Conservation (phyloP, 306 rosid species). For the Cucumis cinereus region DNA sequence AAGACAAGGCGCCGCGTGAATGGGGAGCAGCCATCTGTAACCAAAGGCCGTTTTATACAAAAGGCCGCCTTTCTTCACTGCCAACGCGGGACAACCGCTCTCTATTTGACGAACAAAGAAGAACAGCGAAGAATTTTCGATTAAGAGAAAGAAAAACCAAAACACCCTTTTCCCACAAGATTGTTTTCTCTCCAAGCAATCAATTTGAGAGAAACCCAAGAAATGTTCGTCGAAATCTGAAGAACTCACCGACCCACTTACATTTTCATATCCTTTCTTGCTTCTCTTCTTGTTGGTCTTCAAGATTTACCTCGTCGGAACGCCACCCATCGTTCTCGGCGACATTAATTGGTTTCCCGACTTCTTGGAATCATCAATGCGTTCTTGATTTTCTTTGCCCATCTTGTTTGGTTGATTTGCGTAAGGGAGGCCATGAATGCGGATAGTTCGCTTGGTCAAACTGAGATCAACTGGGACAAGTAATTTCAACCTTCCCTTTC, state of each 20-base stretch:
- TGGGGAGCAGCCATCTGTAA: background rate
- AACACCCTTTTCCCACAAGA: slow-evolving; percentile 7
- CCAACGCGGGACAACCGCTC: background rate
- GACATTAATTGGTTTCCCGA: background rate
- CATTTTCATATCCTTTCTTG: background rate
- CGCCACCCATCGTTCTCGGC: background rate
- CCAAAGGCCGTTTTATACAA: background rate
- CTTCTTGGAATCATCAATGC: slow-evolving; percentile 4
- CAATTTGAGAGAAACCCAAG: background rate
- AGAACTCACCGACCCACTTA: background rate
- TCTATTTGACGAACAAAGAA: background rate
- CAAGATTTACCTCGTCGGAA: background rate
- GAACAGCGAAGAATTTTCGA: background rate
- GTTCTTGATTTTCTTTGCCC: slow-evolving; percentile 13
- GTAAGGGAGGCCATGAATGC: slow-evolving; percentile 31
- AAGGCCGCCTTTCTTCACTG: background rate
- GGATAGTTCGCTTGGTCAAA: slow-evolving; percentile 36
- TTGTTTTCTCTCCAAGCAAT: slow-evolving; percentile 6
- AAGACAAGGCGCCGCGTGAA: background rate
- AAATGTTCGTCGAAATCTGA: background rate
- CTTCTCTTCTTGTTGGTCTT: background rate
- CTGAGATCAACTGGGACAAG: slow-evolving; percentile 96
- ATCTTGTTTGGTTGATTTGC: background rate
- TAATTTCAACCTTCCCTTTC: slow-evolving; percentile 11
- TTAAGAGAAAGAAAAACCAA: background rate